Evolutionary conservation across 352 stramenopile genomes (phyloP), one percentile per base, ranked within the genome.

Genomic region (Phytophthora syringae): DNA sequence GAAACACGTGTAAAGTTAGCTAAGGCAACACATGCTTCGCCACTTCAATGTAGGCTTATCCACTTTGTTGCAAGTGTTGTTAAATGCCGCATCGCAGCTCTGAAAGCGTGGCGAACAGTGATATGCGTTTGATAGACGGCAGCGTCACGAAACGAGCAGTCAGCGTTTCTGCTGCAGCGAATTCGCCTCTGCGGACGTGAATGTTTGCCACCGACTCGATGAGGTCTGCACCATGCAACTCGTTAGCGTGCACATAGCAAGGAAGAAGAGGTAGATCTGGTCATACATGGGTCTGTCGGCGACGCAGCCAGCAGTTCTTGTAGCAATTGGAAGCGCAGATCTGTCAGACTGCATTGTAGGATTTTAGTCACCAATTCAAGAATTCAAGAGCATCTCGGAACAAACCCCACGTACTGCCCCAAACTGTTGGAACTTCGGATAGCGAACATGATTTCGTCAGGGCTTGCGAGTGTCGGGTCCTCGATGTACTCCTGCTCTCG

Each of bases 401-500:
- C n/a, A n/a, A 34, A 27, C 7, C 47, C 3, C 27, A 67, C 74
- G 36, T 80, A 85, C 77, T 65, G 57, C 36, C 77, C 77, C 12
- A 85, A 60, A 20, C 64, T 83, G 45, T 74, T 74, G 50, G 50
- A 63, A 28, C 20, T 67, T 47, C 78, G 58, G 21, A 85, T 73
- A 32, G 68, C 64, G 28, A 64, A 59, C 2, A 49, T 71, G 42
- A 85, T 65, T 2, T 70, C 61, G 5, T 83, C 72, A 0, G 62
- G 48, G 1, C 68, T 82, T 1, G 62, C 44, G 15, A 83, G 69
- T 28, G 68, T 73, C 45, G 59, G 66, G 43, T 82, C 68, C 52
- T 83, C 74, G 16, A 81, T 72, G 48, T 85, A 83, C 25, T 75
- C 61, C 47, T 85, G 74, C 32, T 78, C 77, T 12, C 72, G 68